Base-by-base conservation (phyloP, 2,329 filamentous ascomycete species). In the Penicillium hordei region DNA sequence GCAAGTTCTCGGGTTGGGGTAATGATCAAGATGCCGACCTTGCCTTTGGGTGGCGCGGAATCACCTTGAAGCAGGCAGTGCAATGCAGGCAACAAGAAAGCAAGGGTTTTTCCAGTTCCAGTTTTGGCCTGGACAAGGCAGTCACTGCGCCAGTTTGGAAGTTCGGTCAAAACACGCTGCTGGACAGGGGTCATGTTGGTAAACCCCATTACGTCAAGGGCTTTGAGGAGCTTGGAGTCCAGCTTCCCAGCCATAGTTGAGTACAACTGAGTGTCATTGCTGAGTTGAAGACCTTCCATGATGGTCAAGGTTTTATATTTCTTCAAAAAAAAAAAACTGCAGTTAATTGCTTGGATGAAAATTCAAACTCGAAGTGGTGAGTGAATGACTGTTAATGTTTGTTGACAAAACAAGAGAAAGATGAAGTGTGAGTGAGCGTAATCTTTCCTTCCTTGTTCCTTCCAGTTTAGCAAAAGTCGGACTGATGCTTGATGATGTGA, bases 51-150 rank as follows among this genome's bases (percentile, higher is more conserved):
- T 12, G 61, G 57, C 6, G 64, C 55, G 27, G 55, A 63, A 19
- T 66, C 59, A 17, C 71, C 71, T 48, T 69, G 60, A 4, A 82
- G 68, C 5, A 82, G 69, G 38, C 76, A 76, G 62, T 81, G 79
- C 34, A 82, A 69, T 2, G 78, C 75, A 5, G 79, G 79, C 1
- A 81, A 73, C 21, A 81, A 67, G 58, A 81, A 81, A 8, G 78
- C 79, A 23, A 80, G 70, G 5, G 79, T 82, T 64, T 82, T 82
- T 54, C 79, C 79, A 1, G 79, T 81, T 5, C 79, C 79, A 0
- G 79, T 82, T 62, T 79, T 80, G 34, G 79, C 78, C 61, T 83
- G 81, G 33, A 83, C 83, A 34, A 84, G 76, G 60, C 81, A 83
- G 65, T 84, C 82, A 46, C 77, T 77, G 39, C 75, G 75, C 68